These are phyloP conservation scores for Mariannaea elegans DNA, from an alignment of 2,329 filamentous ascomycete genomes.

Conservation along the genomic window DNA sequence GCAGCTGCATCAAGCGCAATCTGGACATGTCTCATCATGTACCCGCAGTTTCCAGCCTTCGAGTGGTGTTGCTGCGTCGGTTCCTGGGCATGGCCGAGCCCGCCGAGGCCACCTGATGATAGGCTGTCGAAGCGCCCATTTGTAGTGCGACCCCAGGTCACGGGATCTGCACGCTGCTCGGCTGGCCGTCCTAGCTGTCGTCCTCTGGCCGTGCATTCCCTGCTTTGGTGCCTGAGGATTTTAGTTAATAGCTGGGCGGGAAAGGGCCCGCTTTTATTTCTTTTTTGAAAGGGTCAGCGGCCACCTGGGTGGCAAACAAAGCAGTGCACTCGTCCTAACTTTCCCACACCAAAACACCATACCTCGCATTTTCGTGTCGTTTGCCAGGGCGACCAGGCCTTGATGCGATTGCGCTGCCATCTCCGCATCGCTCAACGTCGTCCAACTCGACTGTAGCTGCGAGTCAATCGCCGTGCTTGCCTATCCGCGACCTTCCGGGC, in stretches of 20 bases:
- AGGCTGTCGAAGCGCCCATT: background rate
- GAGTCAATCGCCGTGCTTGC: constrained; percentile 26
- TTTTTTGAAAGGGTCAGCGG: constrained; percentile 35
- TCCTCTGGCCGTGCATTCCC: background rate
- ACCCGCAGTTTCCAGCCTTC: background rate
- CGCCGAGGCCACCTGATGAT: too few relatives aligned
- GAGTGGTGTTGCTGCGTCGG: background rate
- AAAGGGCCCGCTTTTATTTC: constrained; percentile 23
- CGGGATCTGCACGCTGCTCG: constrained; percentile 2
- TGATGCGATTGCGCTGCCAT: constrained; percentile 42
- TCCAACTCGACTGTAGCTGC: constrained; percentile 28
- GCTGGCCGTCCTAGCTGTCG: too few relatives aligned
- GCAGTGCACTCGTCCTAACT: constrained; percentile 17
- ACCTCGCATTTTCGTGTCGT: constrained; percentile 41
- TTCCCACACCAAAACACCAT: constrained; percentile 39
- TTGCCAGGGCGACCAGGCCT: constrained; percentile 42
- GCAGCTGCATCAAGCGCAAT: constrained; percentile 4
- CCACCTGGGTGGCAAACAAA: constrained; percentile 30
- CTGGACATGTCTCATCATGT: background rate
- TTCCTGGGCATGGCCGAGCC: too few relatives aligned
- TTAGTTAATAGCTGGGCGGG: background rate
- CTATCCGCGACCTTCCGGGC: constrained; percentile 11
- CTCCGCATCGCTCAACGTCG: constrained; percentile 36
- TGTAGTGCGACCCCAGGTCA: background rate
- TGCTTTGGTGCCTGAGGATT: constrained; percentile 23